Evolutionary conservation across 2,329 filamentous ascomycete species (phyloP).

Genomic region (Juglanconis sp.): DNA sequence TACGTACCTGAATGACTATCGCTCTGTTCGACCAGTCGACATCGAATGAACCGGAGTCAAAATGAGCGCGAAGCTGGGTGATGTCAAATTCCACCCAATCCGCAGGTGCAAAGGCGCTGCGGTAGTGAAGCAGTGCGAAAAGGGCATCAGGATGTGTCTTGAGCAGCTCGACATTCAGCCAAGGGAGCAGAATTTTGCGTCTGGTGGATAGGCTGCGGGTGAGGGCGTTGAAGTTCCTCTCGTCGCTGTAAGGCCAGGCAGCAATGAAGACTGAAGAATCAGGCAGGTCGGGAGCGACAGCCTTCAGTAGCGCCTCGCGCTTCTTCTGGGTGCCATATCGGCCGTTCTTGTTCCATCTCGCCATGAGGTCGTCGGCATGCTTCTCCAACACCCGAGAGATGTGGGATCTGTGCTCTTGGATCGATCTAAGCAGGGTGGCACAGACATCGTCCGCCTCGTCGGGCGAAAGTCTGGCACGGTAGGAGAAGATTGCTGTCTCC

Average conservation of each 20-base stretch:
- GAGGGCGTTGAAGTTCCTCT: background rate
- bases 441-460: no score
- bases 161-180: background rate
- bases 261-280: background rate
- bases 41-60: background rate
- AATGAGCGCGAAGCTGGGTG: background rate
- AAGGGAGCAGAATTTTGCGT: background rate
- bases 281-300: background rate
- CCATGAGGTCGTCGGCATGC: background rate
- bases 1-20: background rate
- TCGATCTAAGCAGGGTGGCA: no score
- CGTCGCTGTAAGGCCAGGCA: background rate
- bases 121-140: background rate
- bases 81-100: background rate
- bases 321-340: background rate
- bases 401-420: background rate
- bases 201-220: background rate
- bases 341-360: background rate
- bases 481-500: no score
- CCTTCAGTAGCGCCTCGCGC: background rate
- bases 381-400: background rate
- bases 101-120: background rate
- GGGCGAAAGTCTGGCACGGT: no score
- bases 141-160: background rate
- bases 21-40: background rate